Base-by-base conservation (phyloP, 345 rosid genomes). In the Hibiscus mutabilis region DNA sequence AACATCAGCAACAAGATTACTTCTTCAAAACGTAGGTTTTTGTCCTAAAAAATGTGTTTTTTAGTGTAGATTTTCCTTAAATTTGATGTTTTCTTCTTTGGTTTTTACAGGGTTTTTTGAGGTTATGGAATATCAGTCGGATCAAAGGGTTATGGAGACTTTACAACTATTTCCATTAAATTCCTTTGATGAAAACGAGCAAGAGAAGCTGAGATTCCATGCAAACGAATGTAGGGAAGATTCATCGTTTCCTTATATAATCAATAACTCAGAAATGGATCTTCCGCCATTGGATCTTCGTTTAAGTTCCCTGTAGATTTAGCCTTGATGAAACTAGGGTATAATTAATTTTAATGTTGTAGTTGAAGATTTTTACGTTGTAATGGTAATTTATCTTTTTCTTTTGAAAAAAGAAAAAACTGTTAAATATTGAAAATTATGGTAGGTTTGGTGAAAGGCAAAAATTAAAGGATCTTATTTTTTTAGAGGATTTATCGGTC, bases 231-330 rank as follows among this genome's bases (percentile, higher is more conserved):
- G 79, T 81, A 82, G 78, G 72, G 87, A 81, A 27, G 16, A 59
- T 6, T 12, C 76, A 60, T 46, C 79, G 63, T 80, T 83, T 57
- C 40, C 87, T 10, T 82, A 53, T 72, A 13, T 79, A 22, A 75
- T 82, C 82, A 37, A 55, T 31, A 85, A 86, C 25, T 70, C 86
- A 35, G 90, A 83, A 70, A 88, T 86, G 81, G 91, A 91, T 76
- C 92, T 83, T 75, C 88, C 97, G 3, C 96, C 95, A 10, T 73
- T 94, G 84, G 98, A 94, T 89, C 97, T 94, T 11, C 90, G 97
- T 75, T 82, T 94, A 82, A 94, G 96, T 89, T 90, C 86, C 81
- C 68, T 84, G 67, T 91, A 19, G 44, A n/a, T 58, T 22, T 5
- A 46, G 10, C 42, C 42, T 0, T 35, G 42, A 35, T 8, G 42